Base-by-base conservation (phyloP, 1,139 yeast species). In the Hyphopichia fennica region DNA sequence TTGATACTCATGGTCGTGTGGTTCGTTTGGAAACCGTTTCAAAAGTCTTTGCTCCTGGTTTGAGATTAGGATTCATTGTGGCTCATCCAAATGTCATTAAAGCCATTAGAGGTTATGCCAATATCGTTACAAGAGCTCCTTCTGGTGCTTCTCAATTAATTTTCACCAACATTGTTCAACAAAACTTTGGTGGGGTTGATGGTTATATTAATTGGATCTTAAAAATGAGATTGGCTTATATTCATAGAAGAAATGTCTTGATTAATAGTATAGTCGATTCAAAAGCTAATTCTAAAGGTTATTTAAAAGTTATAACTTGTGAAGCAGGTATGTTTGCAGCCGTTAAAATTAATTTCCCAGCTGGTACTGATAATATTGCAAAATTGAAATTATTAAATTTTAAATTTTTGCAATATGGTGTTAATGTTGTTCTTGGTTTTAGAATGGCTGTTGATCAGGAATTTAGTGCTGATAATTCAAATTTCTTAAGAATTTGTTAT, bases 301-400 rank as follows among this genome's bases (percentile, higher is more conserved):
- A 69, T 36, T 59, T 81, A 42, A 64, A 66, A 13, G 66, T 79
- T 4, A 63, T 81, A 45, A 86, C 80, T 45, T 91, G 93, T 2
- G 69, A 72, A 18, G 89, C 90, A 3, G 96, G 96, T 30, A 87
- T 87, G 96, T 87, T 87, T 63, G 77, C 84, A 36, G 71, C 85
- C 51, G 65, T 83, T 22, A 65, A 73, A 31, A 59, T 85, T 44
- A 76, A 78, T 46, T 68, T 79, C 46, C 76, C 78, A 19, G 46
- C 54, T 31, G 67, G 59, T 2, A 57, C 60, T 9, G 62, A 66
- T 42, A 38, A 54, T 4, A 16, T 39, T 4, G 49, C 44, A 15
- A 63, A 65, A 36, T 44, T 64, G 29, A 51, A 51, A 13, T 49
- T 63, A 29, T 58, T 76, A 32, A 63, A 62, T 43, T 62, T 64